Percentiles rank a stretch among this genome's conserved stretches.
phyloP scores from a whole-genome alignment of 2,329 filamentous ascomycete genomes.

The Fusarium foetens region DNA sequence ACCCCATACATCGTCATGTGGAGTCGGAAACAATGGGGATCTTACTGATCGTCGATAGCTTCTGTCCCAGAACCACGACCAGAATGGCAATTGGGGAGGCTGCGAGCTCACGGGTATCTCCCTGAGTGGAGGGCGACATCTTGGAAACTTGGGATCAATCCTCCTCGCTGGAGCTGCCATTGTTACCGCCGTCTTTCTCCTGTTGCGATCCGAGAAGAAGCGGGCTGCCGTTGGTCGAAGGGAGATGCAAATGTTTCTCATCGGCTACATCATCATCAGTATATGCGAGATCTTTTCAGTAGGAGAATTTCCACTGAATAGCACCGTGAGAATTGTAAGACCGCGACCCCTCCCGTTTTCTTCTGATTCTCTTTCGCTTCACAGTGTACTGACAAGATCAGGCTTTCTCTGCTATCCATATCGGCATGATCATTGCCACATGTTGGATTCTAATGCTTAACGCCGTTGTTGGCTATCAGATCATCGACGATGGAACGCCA shows the following conservation, averaged over 20 bases:
- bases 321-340: conserved; percentile 76
- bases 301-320: conserved; percentile 82
- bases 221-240: conserved; percentile 93
- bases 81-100: conserved; percentile 70
- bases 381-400: conserved; percentile 51
- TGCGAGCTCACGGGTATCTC: conserved; percentile 82
- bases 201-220: conserved; percentile 87
- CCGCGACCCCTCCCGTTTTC: not conserved
- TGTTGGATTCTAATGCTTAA: conserved; percentile 94
- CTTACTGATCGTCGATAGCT: conserved; percentile 45
- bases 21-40: conserved; percentile 32
- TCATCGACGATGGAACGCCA: conserved; percentile 91
- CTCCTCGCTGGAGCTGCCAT: conserved; percentile 84
- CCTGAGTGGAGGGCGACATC: conserved; percentile 70
- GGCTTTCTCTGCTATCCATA: conserved; percentile 90
- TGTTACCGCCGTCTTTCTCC: conserved; percentile 69
- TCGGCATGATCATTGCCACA: conserved; percentile 88
- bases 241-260: conserved; percentile 95
- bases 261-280: conserved; percentile 85
- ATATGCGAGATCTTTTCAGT: conserved; percentile 98
- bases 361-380: not conserved
- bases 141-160: conserved; percentile 95
- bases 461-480: conserved; percentile 89
- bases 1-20: conserved; percentile 23
- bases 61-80: conserved; percentile 70